Conservation (phyloP, 257 asterid species). For the Handroanthus guayacan region DNA sequence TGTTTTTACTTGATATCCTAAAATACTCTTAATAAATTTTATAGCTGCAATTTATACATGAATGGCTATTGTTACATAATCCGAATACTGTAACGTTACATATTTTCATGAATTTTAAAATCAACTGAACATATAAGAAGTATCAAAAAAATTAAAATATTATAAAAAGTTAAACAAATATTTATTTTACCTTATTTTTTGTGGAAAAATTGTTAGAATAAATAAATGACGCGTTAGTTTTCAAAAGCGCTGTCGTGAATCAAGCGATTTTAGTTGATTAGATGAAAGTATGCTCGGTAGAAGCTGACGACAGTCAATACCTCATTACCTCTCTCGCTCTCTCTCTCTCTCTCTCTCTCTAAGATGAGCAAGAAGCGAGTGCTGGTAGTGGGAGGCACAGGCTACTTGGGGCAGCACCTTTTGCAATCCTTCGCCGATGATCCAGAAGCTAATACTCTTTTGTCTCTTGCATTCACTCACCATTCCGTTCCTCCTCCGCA, state of each 20-base stretch:
- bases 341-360: not conserved
- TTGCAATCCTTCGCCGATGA: constrained; percentile 53
- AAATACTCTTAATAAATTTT: too few relatives aligned
- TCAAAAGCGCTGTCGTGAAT: not conserved
- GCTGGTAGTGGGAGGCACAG: constrained; percentile 85
- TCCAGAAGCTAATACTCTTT: constrained; percentile 33
- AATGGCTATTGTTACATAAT: too few relatives aligned
- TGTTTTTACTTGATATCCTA: too few relatives aligned
- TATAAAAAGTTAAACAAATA: too few relatives aligned
- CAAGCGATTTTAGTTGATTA: constrained; percentile 23
- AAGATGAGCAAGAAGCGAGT: constrained; percentile 59
- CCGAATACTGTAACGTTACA: too few relatives aligned
- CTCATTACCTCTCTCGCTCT: not conserved
- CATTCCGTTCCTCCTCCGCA: constrained; percentile 67
- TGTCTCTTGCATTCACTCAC: constrained; percentile 72
- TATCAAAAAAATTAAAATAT: too few relatives aligned
- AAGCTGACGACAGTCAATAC: not conserved
- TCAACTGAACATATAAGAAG: too few relatives aligned
- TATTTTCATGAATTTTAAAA: too few relatives aligned
- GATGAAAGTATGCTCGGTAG: not conserved
- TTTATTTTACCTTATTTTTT: too few relatives aligned
- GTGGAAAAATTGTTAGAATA: too few relatives aligned
- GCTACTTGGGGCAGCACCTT: constrained; percentile 95
- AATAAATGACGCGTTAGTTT: not conserved
- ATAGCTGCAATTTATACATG: too few relatives aligned